Base-by-base conservation (phyloP, 768 basidiomycete genomes). In the Termitomyces titanicus region DNA sequence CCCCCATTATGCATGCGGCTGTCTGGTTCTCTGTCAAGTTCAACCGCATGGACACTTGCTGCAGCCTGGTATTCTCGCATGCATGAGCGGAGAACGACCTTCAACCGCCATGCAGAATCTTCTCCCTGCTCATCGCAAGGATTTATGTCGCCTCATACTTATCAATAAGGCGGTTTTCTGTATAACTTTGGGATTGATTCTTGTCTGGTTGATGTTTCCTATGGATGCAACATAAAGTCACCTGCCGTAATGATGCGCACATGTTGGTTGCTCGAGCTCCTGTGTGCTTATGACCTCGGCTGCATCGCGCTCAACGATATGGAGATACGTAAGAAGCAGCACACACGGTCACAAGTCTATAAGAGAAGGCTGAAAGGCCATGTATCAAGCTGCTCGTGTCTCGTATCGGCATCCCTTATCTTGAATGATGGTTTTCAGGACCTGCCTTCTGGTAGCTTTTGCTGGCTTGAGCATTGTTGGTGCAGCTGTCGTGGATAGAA, bases 401-500 rank as follows among this genome's bases (percentile, higher is more conserved):
- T 49, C 47, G 12, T 11, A n/a, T 17, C 13, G 38, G n/a, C n/a
- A 34, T 49, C 24, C n/a, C 24, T 27, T 25, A 6, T 17, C 24
- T 31, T 29, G 29, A n/a, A n/a, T n/a, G 18, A 62, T 62, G 55
- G 22, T 46, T 25, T 55, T 37, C 42, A 51, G 37, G 27, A 24
- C 38, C 10, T 55, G 52, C 18, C 50, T 54, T 40, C n/a, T 62
- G 35, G 42, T 25, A n/a, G 47, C 49, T 12, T 56, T 60, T 29
- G 57, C 51, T 38, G 47, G 58, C 27, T 25, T 59, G 42, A 42
- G 50, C 42, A 40, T 54, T 17, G 58, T 55, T 27, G 51, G 42
- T n/a, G 55, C 58, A 12, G 47, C 33, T 24, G 20, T 48, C 10
- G 51, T 55, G 15, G 54, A 51, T 17, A 48, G 47, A 11, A 52